Conservation (phyloP, 164 flowering plant species). For the Saururus chinensis region DNA sequence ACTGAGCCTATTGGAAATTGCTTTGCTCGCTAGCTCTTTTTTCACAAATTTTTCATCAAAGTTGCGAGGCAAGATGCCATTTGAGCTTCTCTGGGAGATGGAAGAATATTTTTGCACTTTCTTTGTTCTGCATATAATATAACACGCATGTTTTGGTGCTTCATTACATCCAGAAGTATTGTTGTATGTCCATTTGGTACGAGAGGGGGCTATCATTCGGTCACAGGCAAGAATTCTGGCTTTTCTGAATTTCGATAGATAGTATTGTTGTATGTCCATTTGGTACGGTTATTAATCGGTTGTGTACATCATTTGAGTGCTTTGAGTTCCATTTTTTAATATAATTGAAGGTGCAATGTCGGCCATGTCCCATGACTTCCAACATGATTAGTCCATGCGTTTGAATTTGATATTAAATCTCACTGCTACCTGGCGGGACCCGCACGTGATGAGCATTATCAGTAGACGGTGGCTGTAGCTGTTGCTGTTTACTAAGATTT, state of each 20-base stretch:
- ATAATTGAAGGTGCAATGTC: background rate
- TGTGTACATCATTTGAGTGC: background rate
- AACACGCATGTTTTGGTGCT: too few relatives aligned
- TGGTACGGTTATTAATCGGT: background rate
- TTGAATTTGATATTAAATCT: background rate
- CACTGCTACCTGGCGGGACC: background rate
- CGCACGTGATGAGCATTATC: background rate
- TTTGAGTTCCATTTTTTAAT: too few relatives aligned
- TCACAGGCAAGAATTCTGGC: too few relatives aligned
- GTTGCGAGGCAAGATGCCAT: background rate
- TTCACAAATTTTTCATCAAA: background rate
- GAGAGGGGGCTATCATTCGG: background rate
- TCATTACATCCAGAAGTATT: too few relatives aligned
- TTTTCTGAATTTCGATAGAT: too few relatives aligned
- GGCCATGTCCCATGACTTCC: background rate
- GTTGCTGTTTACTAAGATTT: too few relatives aligned
- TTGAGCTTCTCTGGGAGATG: too few relatives aligned
- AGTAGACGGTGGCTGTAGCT: background rate
- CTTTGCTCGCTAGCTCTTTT: background rate
- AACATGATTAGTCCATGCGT: background rate
- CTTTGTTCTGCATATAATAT: too few relatives aligned
- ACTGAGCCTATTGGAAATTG: background rate
- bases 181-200: too few relatives aligned
- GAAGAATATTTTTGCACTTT: too few relatives aligned
- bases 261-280: too few relatives aligned